These are phyloP conservation scores for Colletotrichum gigasporum DNA, from an alignment of 2,329 filamentous ascomycete genomes.

Conservation along the genomic window DNA sequence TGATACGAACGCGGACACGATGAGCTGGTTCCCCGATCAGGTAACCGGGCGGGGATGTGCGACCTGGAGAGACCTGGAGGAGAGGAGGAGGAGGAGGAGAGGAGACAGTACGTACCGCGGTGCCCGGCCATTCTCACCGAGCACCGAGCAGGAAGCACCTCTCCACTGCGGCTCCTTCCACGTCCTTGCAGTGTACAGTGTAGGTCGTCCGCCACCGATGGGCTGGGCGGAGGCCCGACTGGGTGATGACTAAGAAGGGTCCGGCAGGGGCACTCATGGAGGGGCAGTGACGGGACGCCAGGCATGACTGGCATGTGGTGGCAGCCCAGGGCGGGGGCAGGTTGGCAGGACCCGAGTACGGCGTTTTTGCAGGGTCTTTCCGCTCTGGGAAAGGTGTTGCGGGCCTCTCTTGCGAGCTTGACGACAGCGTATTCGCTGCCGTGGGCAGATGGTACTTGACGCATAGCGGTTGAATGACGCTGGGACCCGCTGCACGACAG, in stretches of 20 bases:
- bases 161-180: too few relatives aligned
- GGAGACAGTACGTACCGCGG: neutral
- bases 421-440: too few relatives aligned
- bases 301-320: neutral
- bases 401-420: neutral
- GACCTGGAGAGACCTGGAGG: neutral
- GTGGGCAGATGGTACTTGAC: neutral
- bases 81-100: neutral
- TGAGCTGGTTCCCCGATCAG: constrained; percentile 10
- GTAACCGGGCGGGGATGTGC: neutral
- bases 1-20: constrained; percentile 26
- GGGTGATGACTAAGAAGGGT: too few relatives aligned
- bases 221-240: too few relatives aligned
- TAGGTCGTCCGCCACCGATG: too few relatives aligned
- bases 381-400: constrained; percentile 10
- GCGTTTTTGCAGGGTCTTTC: constrained; percentile 15
- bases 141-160: too few relatives aligned
- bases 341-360: constrained; percentile 1
- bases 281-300: too few relatives aligned
- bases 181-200: too few relatives aligned
- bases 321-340: too few relatives aligned
- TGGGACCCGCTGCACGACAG: constrained; percentile 3
- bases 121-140: too few relatives aligned
- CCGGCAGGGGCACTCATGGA: too few relatives aligned
- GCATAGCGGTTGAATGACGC: neutral